Conservation (phyloP, 139 green algal genomes). For the Tetradesmus obliquus region DNA sequence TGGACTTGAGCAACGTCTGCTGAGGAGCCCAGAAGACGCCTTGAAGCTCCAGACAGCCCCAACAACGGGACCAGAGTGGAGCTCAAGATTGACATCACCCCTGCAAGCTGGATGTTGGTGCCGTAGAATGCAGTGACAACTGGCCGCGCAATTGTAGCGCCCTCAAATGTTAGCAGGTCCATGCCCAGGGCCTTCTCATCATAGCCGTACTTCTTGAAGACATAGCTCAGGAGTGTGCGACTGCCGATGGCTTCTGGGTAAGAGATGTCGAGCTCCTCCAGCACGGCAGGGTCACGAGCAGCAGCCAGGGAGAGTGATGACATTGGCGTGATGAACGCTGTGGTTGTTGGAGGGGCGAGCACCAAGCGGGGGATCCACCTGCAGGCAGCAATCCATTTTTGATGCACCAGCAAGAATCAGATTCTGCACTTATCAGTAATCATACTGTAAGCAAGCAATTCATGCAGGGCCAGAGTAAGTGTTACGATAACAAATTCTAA, state of each 20-base stretch:
- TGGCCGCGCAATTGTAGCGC: background rate
- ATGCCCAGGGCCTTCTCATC: background rate
- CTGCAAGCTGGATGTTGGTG: constrained; percentile 21
- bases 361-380: background rate
- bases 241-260: background rate
- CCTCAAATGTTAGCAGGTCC: constrained; percentile 1
- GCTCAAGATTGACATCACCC: background rate
- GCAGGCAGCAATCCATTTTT: background rate
- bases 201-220: constrained; percentile 15
- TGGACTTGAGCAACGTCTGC: background rate
- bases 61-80: background rate
- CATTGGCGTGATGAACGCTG: background rate
- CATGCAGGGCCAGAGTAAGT: too few species aligned
- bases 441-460: too few species aligned
- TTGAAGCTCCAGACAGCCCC: background rate
- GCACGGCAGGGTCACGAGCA: background rate
- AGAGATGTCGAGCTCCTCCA: background rate
- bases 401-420: too few species aligned
- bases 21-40: background rate
- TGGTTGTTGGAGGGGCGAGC: background rate
- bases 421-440: too few species aligned
- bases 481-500: too few species aligned
- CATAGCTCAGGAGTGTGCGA: background rate
- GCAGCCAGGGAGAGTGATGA: background rate
- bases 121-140: background rate